These are phyloP conservation scores for Haematococcus sp. DNA, from an alignment of 139 green algal species.

Conservation along the genomic window DNA sequence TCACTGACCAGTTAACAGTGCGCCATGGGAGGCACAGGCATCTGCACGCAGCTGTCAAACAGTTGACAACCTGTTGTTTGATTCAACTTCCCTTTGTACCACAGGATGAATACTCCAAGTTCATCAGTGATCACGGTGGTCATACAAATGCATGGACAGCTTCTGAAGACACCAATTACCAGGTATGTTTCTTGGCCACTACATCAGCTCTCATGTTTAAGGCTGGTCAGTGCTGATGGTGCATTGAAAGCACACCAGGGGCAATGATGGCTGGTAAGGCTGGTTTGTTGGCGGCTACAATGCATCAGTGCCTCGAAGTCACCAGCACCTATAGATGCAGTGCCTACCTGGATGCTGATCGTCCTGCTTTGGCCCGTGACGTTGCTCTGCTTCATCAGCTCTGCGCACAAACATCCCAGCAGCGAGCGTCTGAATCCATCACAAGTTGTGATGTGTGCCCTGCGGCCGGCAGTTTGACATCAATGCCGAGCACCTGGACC, in stretches of 20 bases:
- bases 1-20: too few relatives aligned
- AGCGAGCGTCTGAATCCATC: too few relatives aligned
- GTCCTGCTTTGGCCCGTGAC: too few relatives aligned
- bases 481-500: constrained; percentile 68
- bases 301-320: neutral
- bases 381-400: too few relatives aligned
- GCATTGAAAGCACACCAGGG: too few relatives aligned
- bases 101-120: constrained; percentile 25
- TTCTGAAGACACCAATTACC: constrained; percentile 85
- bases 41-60: too few relatives aligned
- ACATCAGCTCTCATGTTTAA: neutral
- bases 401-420: too few relatives aligned
- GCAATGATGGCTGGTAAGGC: neutral
- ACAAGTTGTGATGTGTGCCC: neutral
- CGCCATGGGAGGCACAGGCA: too few relatives aligned
- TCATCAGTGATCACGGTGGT: constrained; percentile 61
- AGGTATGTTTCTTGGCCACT: constrained; percentile 39
- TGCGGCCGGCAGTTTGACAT: constrained; percentile 68
- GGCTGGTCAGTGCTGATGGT: neutral
- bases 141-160: constrained; percentile 87
- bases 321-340: neutral
- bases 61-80: too few relatives aligned
- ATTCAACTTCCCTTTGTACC: too few relatives aligned
- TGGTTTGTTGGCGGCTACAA: neutral
- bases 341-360: too few relatives aligned